Conservation (phyloP, 2,329 filamentous ascomycete genomes). For the Microsporum ferrugineum region DNA sequence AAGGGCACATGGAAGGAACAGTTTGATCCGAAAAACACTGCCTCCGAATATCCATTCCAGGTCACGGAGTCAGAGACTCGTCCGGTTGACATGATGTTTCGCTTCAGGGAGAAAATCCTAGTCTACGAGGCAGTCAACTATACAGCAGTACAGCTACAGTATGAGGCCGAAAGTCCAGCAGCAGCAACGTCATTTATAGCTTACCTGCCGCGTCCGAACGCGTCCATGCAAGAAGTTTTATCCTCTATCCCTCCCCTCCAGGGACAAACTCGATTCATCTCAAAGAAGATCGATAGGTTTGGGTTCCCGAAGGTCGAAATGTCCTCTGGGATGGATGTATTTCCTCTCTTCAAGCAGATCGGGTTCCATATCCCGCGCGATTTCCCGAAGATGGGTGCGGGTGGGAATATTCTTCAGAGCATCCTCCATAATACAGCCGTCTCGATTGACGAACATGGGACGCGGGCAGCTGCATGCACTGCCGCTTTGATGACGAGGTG, state of each 20-base stretch:
- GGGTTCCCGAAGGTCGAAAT: constrained; percentile 3
- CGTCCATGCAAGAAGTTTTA: not conserved
- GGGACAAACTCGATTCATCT: not conserved
- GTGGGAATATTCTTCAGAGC: not conserved
- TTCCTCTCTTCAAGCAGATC: not conserved
- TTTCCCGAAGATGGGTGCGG: not conserved
- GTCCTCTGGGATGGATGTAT: not conserved
- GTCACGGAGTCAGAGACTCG: not conserved
- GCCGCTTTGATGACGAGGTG: not conserved
- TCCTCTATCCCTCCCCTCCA: not conserved
- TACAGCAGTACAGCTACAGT: not conserved
- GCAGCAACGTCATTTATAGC: not conserved
- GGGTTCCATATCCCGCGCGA: not conserved
- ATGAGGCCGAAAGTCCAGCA: not conserved
- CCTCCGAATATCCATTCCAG: not conserved
- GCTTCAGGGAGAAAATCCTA: not conserved
- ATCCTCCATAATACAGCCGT: not conserved
- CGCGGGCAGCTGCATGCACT: not conserved
- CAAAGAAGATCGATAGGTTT: not conserved
- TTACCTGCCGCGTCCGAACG: not conserved
- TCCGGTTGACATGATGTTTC: constrained; percentile 5
- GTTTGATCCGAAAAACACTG: not conserved
- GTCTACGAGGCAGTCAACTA: not conserved
- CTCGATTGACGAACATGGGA: constrained; percentile 2
- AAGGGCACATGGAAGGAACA: constrained; percentile 3